These are phyloP conservation scores for Psidium guajava DNA, from an alignment of 345 rosid genomes.

Conservation along the genomic window DNA sequence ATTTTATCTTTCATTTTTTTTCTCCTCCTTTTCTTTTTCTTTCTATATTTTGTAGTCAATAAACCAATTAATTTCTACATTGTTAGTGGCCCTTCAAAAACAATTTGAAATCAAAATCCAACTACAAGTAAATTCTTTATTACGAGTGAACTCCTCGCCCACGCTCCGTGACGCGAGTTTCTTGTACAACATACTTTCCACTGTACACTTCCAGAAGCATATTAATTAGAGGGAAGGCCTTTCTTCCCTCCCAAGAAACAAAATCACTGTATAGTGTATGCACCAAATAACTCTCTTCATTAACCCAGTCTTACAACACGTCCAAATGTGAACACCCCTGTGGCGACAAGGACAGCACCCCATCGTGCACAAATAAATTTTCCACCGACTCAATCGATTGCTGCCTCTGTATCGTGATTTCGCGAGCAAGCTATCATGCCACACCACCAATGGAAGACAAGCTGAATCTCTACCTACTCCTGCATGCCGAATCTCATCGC, in stretches of 20 bases:
- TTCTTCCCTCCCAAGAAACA: not conserved
- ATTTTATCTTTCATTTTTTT: not conserved
- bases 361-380: not conserved
- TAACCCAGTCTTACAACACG: not conserved
- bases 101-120: not conserved
- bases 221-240: not conserved
- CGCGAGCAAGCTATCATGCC: not conserved
- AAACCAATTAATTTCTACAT: not conserved
- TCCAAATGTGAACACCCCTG: not conserved
- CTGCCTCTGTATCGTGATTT: not conserved
- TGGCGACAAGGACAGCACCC: not conserved
- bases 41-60: not conserved
- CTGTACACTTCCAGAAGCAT: not conserved
- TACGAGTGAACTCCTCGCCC: not conserved
- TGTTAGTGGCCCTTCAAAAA: not conserved
- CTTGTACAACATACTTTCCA: not conserved
- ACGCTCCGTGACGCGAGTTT: not conserved
- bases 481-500: not conserved
- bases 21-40: not conserved
- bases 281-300: not conserved
- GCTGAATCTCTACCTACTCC: not conserved
- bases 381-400: not conserved
- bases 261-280: not conserved
- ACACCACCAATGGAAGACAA: not conserved
- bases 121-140: not conserved